Conservation (phyloP, 768 basidiomycete species). For the Lanmaoa rubissima region DNA sequence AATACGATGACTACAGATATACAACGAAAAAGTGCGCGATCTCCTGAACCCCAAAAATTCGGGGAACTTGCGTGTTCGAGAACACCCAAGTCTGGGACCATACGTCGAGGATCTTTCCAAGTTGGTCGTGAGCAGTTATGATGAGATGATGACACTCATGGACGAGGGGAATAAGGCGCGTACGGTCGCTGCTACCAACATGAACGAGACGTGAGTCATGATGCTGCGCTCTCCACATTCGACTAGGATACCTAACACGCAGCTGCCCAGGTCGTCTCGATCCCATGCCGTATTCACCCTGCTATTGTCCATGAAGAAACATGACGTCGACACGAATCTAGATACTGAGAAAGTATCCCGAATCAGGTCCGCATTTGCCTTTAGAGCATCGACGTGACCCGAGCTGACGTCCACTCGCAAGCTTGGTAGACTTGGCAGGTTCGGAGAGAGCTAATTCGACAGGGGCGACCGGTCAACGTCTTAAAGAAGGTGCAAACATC, state of each 20-base stretch:
- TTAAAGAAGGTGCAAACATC: constrained; percentile 98
- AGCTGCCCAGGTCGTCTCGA: constrained; percentile 71
- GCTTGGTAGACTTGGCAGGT: constrained; percentile 94
- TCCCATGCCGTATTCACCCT: constrained; percentile 99
- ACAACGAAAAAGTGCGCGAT: constrained; percentile 98
- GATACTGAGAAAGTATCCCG: constrained; percentile 99
- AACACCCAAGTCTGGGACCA: constrained; percentile 95
- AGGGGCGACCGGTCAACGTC: constrained; percentile 91
- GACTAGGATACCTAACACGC: constrained; percentile 1
- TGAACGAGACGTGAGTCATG: constrained; percentile 94
- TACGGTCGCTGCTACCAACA: constrained; percentile 97
- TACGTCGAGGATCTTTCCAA: constrained; percentile 98
- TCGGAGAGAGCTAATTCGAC: constrained; percentile 97
- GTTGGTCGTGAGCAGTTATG: constrained; percentile 85
- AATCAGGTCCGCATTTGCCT: constrained; percentile 61
- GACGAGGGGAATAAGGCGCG: constrained; percentile 99
- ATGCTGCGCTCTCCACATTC: not conserved
- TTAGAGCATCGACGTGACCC: not conserved
- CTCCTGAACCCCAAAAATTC: constrained; percentile 96
- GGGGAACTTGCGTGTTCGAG: constrained; percentile 93
- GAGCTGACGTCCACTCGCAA: constrained; percentile 30
- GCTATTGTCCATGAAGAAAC: constrained; percentile 87
- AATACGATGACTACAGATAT: constrained; percentile 53
- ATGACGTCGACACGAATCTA: constrained; percentile 80
- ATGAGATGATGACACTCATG: constrained; percentile 99